Percentiles rank a stretch among this genome's conserved stretches.
Conservation (phyloP, 108 stramenopile genomes). For the Mayamaea pseudoterrestris region DNA sequence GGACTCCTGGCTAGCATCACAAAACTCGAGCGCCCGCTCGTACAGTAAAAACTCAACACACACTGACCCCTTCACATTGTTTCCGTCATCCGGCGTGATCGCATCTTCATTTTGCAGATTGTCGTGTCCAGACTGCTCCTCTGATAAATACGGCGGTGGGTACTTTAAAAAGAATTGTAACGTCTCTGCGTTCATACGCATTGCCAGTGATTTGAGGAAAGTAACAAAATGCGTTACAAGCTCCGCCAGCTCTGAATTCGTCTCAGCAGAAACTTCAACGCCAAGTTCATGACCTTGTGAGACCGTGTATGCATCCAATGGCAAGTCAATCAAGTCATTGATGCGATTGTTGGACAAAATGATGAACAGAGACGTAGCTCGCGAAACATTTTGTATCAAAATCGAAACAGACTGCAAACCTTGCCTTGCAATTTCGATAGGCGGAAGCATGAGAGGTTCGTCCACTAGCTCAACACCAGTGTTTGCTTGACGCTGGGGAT, state of each 20-base stretch:
- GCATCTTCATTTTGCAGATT: background rate
- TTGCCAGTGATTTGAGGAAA: slow-evolving; percentile 73
- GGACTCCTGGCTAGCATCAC: slow-evolving; percentile 65
- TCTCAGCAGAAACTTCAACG: no score
- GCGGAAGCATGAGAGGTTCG: slow-evolving; percentile 49
- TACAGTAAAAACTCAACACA: slow-evolving; percentile 64
- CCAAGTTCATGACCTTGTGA: no score
- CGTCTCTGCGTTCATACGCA: slow-evolving; percentile 81
- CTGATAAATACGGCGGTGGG: slow-evolving; percentile 15
- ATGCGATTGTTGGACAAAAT: slow-evolving; percentile 71
- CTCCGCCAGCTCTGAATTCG: slow-evolving; percentile 69
- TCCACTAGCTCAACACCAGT: no score
- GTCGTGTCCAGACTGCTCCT: slow-evolving; percentile 6
- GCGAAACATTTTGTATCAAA: slow-evolving; percentile 77
- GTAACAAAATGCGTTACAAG: slow-evolving; percentile 71
- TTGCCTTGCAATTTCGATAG: slow-evolving; percentile 65
- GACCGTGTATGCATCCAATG: slow-evolving; percentile 47
- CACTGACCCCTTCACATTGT: background rate
- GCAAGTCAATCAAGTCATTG: slow-evolving; percentile 54
- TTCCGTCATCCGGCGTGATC: slow-evolving; percentile 12
- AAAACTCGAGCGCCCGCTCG: slow-evolving; percentile 75
- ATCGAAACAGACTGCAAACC: slow-evolving; percentile 76
- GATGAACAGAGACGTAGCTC: slow-evolving; percentile 69
- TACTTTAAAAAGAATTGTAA: slow-evolving; percentile 78
- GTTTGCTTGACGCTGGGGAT: no score